Conservation (phyloP, 2,329 filamentous ascomycete genomes). For the Fusarium phyllophilum region DNA sequence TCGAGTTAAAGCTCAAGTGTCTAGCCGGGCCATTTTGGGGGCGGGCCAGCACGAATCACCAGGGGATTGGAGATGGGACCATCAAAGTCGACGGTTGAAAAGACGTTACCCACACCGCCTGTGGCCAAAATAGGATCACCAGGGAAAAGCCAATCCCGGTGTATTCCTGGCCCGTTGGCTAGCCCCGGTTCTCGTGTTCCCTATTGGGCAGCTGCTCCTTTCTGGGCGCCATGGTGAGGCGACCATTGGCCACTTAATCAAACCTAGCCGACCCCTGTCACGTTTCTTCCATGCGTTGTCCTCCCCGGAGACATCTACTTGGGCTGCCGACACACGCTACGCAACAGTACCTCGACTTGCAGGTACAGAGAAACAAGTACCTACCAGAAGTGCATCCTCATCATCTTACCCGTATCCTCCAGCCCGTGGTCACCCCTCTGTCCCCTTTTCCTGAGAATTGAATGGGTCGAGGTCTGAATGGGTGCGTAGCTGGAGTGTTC, state of each 20-base stretch:
- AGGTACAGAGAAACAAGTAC: slow-evolving; percentile 17
- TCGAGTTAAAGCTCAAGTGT: slow-evolving; percentile 36
- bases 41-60: slow-evolving; percentile 29
- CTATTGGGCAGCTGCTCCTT: slow-evolving; percentile 61
- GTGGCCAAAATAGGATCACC: slow-evolving; percentile 46
- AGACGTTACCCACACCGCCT: slow-evolving; percentile 47
- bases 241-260: slow-evolving; percentile 65
- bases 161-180: slow-evolving; percentile 55
- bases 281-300: slow-evolving; percentile 63
- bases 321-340: slow-evolving; percentile 26
- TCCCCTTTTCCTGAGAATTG: slow-evolving; percentile 29
- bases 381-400: slow-evolving; percentile 2
- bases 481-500: slow-evolving; percentile 23
- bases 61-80: slow-evolving; percentile 26
- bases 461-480: slow-evolving; percentile 23
- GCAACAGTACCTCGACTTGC: slow-evolving; percentile 28
- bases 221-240: slow-evolving; percentile 51
- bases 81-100: slow-evolving; percentile 28
- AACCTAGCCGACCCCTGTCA: slow-evolving; percentile 60
- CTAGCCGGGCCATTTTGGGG: slow-evolving; percentile 39
- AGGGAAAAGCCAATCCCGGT: slow-evolving; percentile 49
- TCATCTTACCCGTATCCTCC: slow-evolving; percentile 12
- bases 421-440: slow-evolving; percentile 26
- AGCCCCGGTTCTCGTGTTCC: slow-evolving; percentile 59
- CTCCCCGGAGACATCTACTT: slow-evolving; percentile 46